A percentile compares a stretch with the other conserved stretches of the same genome.
phyloP scores from a whole-genome alignment of 768 basidiomycete genomes.

The Trametes coccinea region DNA sequence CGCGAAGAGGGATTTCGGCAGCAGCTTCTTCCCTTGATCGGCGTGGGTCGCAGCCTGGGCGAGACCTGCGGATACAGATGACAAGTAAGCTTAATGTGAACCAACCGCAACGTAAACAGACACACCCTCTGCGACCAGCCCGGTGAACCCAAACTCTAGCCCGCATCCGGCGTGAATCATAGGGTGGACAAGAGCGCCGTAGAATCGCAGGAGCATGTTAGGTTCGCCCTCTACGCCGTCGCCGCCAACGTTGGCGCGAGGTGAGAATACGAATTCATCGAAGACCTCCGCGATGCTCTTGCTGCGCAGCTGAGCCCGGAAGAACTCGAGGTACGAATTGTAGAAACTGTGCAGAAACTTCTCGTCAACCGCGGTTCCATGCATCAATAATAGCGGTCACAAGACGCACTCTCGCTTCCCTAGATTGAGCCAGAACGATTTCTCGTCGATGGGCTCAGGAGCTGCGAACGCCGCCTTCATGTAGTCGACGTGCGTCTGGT shows the following conservation, averaged over 20 bases:
- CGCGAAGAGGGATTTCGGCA: conserved; percentile 33
- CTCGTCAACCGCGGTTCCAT: background rate
- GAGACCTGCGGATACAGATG: conserved; percentile 39
- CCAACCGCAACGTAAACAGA: background rate
- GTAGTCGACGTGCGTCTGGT: conserved; percentile 41
- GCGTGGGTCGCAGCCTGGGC: conserved; percentile 55
- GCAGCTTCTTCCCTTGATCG: conserved; percentile 36
- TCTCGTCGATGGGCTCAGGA: conserved; percentile 44
- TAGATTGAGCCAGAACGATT: conserved; percentile 56
- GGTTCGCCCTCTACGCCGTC: conserved; percentile 37
- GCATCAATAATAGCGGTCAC: background rate
- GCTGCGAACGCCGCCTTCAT: conserved; percentile 43
- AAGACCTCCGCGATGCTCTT: conserved; percentile 47
- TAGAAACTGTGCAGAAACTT: conserved; percentile 49
- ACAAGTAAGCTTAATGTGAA: background rate
- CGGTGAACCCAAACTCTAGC: conserved; percentile 59
- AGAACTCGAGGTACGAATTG: conserved; percentile 58
- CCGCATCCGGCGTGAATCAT: conserved; percentile 66
- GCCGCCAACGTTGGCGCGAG: conserved; percentile 25
- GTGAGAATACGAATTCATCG: conserved; percentile 65
- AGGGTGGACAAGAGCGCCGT: conserved; percentile 61
- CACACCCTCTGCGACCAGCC: conserved; percentile 62
- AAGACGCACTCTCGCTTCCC: conserved; percentile 52
- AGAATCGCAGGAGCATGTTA: conserved; percentile 56
- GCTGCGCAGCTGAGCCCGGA: conserved; percentile 40